phyloP scores from a whole-genome alignment of 148 eudicot genomes.

The Fagopyrum tataricum region DNA sequence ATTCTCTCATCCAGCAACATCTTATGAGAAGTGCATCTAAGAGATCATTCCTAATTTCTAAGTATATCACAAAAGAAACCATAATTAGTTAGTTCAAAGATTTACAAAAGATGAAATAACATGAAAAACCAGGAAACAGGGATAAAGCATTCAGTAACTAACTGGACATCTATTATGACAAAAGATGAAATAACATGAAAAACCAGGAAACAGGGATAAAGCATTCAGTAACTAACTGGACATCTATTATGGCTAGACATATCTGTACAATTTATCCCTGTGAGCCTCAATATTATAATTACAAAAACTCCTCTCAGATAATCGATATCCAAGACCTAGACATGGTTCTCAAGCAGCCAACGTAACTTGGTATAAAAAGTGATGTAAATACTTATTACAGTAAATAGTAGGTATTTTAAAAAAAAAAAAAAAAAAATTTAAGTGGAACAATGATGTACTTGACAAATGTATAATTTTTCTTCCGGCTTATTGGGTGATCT shows the following conservation, averaged over 20 bases:
- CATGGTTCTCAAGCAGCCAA: slow-evolving; percentile 8
- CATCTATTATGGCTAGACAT: background rate
- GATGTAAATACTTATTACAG: background rate
- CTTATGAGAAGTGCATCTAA: background rate
- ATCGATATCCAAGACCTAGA: background rate
- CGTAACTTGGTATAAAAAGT: background rate
- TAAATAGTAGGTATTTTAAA: background rate
- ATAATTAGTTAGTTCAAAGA: background rate
- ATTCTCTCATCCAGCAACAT: slow-evolving; percentile 3
- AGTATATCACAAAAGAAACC: background rate
- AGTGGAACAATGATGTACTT: background rate
- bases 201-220: background rate
- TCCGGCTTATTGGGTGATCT: background rate
- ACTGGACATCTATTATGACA: background rate
- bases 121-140: background rate
- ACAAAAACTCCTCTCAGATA: background rate
- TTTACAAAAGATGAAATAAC: slow-evolving; percentile 1
- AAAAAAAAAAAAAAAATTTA: background rate
- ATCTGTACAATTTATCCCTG: background rate
- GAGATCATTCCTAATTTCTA: background rate
- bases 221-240: background rate
- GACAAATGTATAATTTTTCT: background rate
- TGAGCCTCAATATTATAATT: background rate
- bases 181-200: background rate
- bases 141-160: background rate